Evolutionary conservation across 1,284 basidiomycete species (phyloP).

Genomic region (Agroathelia rolfsii): DNA sequence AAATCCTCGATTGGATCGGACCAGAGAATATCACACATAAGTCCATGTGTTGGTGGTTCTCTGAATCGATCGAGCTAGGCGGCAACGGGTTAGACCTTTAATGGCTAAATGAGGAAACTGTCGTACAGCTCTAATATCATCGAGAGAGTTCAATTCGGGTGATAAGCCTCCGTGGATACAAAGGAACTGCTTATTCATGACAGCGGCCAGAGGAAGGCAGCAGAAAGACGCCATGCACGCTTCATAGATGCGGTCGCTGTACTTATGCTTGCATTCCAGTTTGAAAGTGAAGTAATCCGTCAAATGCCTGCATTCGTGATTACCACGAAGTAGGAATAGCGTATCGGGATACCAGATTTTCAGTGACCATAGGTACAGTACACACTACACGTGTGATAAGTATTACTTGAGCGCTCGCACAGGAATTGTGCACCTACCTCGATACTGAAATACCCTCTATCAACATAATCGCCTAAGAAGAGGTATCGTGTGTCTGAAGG

Average conservation of each 20-base stretch:
- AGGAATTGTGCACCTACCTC: constrained; percentile 42
- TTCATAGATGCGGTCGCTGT: constrained; percentile 84
- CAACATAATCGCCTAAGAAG: constrained; percentile 92
- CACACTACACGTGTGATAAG: constrained; percentile 65
- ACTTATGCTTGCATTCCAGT: constrained; percentile 91
- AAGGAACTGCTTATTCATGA: constrained; percentile 97
- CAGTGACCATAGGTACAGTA: constrained; percentile 80
- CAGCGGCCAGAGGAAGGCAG: constrained; percentile 80
- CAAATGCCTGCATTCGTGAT: constrained; percentile 84
- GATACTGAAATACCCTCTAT: constrained; percentile 88
- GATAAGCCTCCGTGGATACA: constrained; percentile 93
- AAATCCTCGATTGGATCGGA: constrained; percentile 93
- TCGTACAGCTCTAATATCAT: constrained; percentile 74
- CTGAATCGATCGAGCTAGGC: constrained; percentile 84
- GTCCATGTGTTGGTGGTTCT: constrained; percentile 86
- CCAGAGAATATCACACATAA: constrained; percentile 96
- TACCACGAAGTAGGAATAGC: constrained; percentile 83
- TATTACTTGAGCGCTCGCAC: no score
- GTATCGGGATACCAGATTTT: constrained; percentile 93
- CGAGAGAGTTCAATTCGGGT: constrained; percentile 84
- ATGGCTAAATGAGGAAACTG: neutral
- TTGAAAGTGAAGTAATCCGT: constrained; percentile 90
- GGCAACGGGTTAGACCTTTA: constrained; percentile 7
- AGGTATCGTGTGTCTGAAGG: constrained; percentile 89
- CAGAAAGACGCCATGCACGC: constrained; percentile 93